Percentiles rank a stretch among this genome's conserved stretches.
These are phyloP conservation scores for Penicillium expansum DNA, from an alignment of 2,329 filamentous ascomycete genomes.

Conservation along the genomic window DNA sequence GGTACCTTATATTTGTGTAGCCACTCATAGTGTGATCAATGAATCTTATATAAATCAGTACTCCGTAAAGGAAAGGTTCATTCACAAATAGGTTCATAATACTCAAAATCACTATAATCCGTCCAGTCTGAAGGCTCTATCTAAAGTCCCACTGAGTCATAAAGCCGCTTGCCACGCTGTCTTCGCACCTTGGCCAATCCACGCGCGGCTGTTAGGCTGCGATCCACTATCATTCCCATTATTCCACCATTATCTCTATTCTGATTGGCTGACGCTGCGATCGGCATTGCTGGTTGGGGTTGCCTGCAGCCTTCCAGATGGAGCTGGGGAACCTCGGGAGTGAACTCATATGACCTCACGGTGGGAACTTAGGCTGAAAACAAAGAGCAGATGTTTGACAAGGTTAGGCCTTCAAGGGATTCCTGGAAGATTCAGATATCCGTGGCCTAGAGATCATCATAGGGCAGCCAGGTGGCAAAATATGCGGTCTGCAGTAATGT, in stretches of 20 bases:
- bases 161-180: conserved; percentile 18
- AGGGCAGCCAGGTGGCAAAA: neutral
- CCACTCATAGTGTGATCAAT: neutral
- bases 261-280: conserved; percentile 12
- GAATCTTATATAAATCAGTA: neutral
- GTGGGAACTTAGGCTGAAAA: conserved; percentile 8
- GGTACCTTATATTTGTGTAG: neutral
- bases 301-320: conserved; percentile 11
- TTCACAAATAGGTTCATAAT: no score
- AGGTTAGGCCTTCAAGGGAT: conserved; percentile 2
- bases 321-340: conserved; percentile 6
- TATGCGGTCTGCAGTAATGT: neutral
- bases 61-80: no score
- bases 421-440: conserved; percentile 16
- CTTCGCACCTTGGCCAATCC: conserved; percentile 6
- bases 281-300: conserved; percentile 15
- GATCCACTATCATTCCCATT: conserved; percentile 3
- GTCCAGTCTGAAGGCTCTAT: neutral
- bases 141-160: conserved; percentile 8
- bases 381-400: neutral
- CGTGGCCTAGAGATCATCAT: no score
- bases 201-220: conserved; percentile 1
- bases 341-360: conserved; percentile 9
- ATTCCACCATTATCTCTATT: neutral
- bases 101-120: neutral